phyloP scores from a whole-genome alignment of 305 asterid species.

The Fraxinus platypoda region DNA sequence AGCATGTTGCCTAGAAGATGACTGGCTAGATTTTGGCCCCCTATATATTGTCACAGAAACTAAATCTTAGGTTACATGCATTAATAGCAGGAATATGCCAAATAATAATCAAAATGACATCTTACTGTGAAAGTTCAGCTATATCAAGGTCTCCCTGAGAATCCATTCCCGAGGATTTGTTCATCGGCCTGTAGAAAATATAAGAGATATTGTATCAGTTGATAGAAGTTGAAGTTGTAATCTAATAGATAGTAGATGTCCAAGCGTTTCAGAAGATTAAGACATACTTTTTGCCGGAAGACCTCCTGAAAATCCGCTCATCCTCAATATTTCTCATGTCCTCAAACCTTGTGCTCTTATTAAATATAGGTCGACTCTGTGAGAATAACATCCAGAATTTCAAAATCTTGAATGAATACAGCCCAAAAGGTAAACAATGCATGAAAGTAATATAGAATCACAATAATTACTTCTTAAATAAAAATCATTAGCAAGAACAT shows the following conservation, averaged over 20 bases:
- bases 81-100: not conserved
- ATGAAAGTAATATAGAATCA: not conserved
- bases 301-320: conserved; percentile 63
- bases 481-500: not conserved
- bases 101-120: not conserved
- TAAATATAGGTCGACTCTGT: conserved; percentile 96
- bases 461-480: not conserved
- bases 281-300: conserved; percentile 62
- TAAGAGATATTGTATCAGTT: conserved; percentile 20
- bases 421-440: not conserved
- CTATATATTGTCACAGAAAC: conserved; percentile 36
- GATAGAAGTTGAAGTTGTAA: conserved; percentile 13
- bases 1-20: conserved; percentile 68
- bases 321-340: conserved; percentile 78
- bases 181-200: conserved; percentile 50
- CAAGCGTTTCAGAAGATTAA: conserved; percentile 9
- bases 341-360: conserved; percentile 92
- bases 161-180: conserved; percentile 65
- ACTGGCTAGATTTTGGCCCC: conserved; percentile 64
- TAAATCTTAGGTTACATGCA: conserved; percentile 7
- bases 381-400: conserved; percentile 27
- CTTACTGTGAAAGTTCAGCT: conserved; percentile 76
- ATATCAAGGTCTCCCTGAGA: conserved; percentile 88
- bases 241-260: conserved; percentile 1
- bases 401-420: not conserved